phyloP scores from a whole-genome alignment of 208 protist genomes.

The Trypanosoma boissoni region DNA sequence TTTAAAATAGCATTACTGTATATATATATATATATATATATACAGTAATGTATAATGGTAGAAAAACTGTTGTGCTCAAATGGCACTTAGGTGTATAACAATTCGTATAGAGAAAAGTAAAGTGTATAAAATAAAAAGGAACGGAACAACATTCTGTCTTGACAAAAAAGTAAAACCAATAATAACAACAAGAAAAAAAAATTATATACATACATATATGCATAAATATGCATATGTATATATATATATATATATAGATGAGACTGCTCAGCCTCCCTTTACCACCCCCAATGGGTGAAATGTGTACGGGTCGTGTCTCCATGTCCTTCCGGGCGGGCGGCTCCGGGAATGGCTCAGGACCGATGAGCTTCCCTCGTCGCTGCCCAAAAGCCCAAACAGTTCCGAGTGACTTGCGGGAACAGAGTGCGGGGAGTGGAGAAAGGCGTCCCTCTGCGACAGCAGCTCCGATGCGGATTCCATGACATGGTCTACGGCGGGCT shows the following conservation, averaged over 20 bases:
- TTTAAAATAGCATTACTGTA: background rate
- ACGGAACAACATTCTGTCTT: no score
- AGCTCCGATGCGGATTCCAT: no score
- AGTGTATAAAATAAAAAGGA: no score
- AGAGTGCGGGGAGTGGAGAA: background rate
- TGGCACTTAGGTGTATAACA: no score
- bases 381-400: no score
- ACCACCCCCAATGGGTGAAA: background rate
- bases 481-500: no score
- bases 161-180: background rate
- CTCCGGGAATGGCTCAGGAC: no score
- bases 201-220: background rate
- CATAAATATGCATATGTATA: background rate
- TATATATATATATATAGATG: background rate
- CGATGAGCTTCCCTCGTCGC: no score
- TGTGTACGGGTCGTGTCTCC: background rate
- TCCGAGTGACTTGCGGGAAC: no score
- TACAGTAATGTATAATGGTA: background rate
- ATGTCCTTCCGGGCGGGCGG: no score
- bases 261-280: background rate
- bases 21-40: background rate
- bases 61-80: no score
- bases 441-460: background rate
- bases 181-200: slow-evolving; percentile 2
- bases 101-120: no score